A percentile compares a stretch with the other conserved stretches of the same genome.
These are phyloP conservation scores for Moricandia arvensis DNA, from an alignment of 345 rosid genomes.

Conservation along the genomic window DNA sequence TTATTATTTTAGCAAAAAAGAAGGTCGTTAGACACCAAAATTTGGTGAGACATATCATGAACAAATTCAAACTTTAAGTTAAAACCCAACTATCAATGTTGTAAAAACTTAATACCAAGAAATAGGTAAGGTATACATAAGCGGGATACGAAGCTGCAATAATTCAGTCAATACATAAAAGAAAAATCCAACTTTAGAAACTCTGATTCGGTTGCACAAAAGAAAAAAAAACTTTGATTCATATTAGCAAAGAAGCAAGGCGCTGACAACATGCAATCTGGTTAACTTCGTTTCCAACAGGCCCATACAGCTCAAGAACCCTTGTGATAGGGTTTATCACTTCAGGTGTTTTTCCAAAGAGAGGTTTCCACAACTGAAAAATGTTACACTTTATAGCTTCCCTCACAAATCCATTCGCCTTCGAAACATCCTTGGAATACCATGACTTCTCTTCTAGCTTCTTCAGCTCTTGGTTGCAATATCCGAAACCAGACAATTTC, in stretches of 20 bases:
- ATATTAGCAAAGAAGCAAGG: neutral
- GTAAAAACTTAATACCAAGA: neutral
- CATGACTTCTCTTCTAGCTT: neutral
- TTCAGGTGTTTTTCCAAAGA: neutral
- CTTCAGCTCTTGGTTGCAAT: neutral
- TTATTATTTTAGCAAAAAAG: too few relatives aligned
- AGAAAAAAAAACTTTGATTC: too few relatives aligned
- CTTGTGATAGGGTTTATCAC: too few relatives aligned
- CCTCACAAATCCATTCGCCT: conserved; percentile 1
- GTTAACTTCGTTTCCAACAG: neutral
- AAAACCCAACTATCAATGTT: neutral
- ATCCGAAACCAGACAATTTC: neutral
- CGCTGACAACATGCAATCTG: too few relatives aligned
- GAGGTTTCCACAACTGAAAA: neutral
- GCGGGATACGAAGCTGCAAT: neutral
- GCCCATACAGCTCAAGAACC: neutral
- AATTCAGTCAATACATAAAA: neutral
- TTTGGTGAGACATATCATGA: neutral
- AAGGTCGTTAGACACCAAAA: too few relatives aligned
- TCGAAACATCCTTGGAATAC: neutral
- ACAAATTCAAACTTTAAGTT: neutral
- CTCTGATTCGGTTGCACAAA: neutral
- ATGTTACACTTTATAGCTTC: neutral
- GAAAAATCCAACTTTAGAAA: neutral
- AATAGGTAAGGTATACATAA: neutral